A percentile compares a stretch with the other conserved stretches of the same genome.
Evolutionary conservation across 495 filamentous ascomycete genomes (phyloP).

Genomic region (Acidomyces sp.): DNA sequence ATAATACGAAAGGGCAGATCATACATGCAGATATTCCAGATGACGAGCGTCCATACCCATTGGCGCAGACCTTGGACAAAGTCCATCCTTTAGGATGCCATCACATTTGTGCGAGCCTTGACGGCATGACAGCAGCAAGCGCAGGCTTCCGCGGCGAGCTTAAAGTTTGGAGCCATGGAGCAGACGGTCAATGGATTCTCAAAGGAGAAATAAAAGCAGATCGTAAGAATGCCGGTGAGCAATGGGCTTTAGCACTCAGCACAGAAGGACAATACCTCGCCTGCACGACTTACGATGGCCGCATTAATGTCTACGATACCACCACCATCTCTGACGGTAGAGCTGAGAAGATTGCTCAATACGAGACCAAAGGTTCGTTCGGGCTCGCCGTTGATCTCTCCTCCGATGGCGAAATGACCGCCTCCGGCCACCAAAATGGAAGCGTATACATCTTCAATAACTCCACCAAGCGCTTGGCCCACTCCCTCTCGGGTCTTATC

Average conservation of each 20-base stretch:
- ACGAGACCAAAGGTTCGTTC: conserved; percentile 83
- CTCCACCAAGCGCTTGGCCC: conserved; percentile 68
- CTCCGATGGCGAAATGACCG: conserved; percentile 68
- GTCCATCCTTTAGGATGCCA: conserved; percentile 82
- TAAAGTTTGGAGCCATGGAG: conserved; percentile 55
- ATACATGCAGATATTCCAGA: conserved; percentile 13
- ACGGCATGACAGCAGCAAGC: conserved; percentile 60
- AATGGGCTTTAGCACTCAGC: conserved; percentile 79
- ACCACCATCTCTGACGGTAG: conserved; percentile 30
- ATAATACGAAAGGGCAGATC: conserved; percentile 36
- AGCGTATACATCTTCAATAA: conserved; percentile 93
- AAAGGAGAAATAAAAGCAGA: conserved; percentile 37
- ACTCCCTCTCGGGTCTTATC: conserved; percentile 72
- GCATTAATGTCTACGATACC: conserved; percentile 79
- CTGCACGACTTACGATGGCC: conserved; percentile 67
- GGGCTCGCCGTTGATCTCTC: conserved; percentile 80
- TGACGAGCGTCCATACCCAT: conserved; percentile 51
- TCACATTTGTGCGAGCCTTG: conserved; percentile 58
- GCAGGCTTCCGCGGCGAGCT: conserved; percentile 80
- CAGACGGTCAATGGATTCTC: conserved; percentile 40
- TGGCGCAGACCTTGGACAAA: conserved; percentile 58
- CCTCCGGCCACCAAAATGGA: conserved; percentile 85
- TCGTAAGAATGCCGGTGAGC: conserved; percentile 44
- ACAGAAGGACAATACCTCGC: conserved; percentile 71
- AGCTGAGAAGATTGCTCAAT: conserved; percentile 51